A percentile compares a stretch with the other conserved stretches of the same genome.
phyloP scores from a whole-genome alignment of 345 rosid species.

The Pelargonium nanum region DNA sequence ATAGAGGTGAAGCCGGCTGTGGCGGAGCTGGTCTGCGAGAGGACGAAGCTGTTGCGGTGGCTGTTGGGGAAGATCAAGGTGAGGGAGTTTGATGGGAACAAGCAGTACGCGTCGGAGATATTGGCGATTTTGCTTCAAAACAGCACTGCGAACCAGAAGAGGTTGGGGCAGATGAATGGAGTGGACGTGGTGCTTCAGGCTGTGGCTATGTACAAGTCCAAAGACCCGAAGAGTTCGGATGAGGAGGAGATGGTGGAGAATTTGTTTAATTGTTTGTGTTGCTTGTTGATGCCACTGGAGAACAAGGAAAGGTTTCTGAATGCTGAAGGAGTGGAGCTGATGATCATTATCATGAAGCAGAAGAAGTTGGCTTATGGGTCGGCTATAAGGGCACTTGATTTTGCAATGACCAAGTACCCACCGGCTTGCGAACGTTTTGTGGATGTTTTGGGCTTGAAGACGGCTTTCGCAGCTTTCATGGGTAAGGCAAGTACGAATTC shows the following conservation, averaged over 20 bases:
- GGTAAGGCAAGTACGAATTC: conserved; percentile 82
- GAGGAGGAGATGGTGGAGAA: conserved; percentile 99
- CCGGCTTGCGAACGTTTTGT: conserved; percentile 96
- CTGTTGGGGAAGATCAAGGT: conserved; percentile 64
- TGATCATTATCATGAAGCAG: conserved; percentile 98
- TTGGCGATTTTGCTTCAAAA: conserved; percentile 79
- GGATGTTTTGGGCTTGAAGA: conserved; percentile 89
- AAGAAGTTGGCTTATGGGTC: conserved; percentile 91
- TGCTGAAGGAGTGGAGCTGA: conserved; percentile 96
- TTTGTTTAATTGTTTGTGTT: conserved; percentile 74
- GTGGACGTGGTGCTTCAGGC: conserved; percentile 88
- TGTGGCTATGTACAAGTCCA: conserved; percentile 85
- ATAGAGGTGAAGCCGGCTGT: conserved; percentile 89
- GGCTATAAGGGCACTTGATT: conserved; percentile 84
- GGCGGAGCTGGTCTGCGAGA: conserved; percentile 79
- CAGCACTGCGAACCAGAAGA: conserved; percentile 78
- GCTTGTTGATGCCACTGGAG: conserved; percentile 94
- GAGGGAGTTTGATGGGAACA: conserved; percentile 77
- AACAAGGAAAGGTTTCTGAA: conserved; percentile 92
- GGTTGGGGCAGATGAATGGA: conserved; percentile 88
- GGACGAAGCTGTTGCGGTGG: conserved; percentile 77
- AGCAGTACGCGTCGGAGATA: conserved; percentile 93
- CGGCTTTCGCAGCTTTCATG: conserved; percentile 97
- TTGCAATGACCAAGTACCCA: conserved; percentile 91
- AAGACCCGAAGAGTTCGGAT: conserved; percentile 77